Percentiles rank a stretch among this genome's conserved stretches.
These are phyloP conservation scores for Pseudonitzschia delicatissima DNA, from an alignment of 108 stramenopile species.

Conservation along the genomic window DNA sequence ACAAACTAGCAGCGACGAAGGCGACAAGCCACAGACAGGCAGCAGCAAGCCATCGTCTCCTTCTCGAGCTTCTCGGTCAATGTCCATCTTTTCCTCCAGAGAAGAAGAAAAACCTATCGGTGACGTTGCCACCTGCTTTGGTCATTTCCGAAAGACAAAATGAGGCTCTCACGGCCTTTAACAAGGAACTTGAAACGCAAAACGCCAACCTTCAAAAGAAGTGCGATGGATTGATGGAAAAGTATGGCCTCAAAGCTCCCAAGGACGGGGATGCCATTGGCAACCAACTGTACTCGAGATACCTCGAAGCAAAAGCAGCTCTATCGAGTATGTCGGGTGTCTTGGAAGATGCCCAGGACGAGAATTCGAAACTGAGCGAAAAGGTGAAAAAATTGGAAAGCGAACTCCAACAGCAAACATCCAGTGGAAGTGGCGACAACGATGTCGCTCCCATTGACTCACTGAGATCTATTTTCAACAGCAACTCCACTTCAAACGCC, in stretches of 20 bases:
- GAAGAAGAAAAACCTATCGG: neutral
- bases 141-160: constrained; percentile 4
- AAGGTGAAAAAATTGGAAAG: neutral
- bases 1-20: neutral
- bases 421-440: neutral
- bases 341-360: constrained; percentile 1
- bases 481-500: neutral
- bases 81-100: neutral
- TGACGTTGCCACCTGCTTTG: constrained; percentile 8
- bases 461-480: no score
- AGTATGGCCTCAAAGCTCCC: constrained; percentile 2
- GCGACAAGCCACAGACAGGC: neutral
- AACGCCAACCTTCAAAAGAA: constrained; percentile 6
- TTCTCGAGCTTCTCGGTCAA: neutral
- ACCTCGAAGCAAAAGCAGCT: constrained; percentile 10
- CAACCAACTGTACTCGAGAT: constrained; percentile 10
- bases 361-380: neutral
- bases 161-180: constrained; percentile 1
- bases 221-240: neutral
- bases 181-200: neutral
- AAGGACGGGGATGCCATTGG: neutral
- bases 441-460: no score
- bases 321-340: neutral
- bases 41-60: neutral
- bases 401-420: neutral